Evolutionary conservation across 2,329 filamentous ascomycete genomes (phyloP).

Genomic region (Tolypocladium amazonense): DNA sequence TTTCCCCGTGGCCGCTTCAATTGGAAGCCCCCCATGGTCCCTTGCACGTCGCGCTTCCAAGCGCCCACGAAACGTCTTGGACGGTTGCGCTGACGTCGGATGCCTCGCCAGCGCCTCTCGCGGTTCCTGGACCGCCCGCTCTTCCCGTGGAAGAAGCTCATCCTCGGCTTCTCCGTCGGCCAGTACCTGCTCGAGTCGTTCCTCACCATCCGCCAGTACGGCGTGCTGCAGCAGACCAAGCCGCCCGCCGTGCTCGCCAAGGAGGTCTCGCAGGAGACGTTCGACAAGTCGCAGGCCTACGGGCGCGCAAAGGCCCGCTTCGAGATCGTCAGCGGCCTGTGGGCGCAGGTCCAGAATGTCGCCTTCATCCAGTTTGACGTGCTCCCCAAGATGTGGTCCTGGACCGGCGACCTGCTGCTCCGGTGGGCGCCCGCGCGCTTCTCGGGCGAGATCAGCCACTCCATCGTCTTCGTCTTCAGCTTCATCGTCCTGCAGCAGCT

Average conservation of each 20-base stretch:
- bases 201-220: constrained; percentile 83
- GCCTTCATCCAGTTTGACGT: constrained; percentile 84
- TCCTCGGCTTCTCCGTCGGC: constrained; percentile 85
- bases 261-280: constrained; percentile 82
- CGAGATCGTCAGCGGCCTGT: constrained; percentile 69
- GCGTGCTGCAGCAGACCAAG: constrained; percentile 66
- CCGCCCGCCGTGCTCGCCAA: constrained; percentile 79
- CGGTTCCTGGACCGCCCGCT: constrained; percentile 79
- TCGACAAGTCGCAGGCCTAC: constrained; percentile 93
- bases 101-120: constrained; percentile 54
- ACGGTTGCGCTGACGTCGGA: background rate
- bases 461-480: constrained; percentile 80
- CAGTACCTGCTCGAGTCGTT: constrained; percentile 87
- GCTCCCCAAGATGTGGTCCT: constrained; percentile 80
- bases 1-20: background rate
- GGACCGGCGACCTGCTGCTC: constrained; percentile 65
- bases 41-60: background rate
- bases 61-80: background rate
- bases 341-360: constrained; percentile 78
- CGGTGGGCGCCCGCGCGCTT: constrained; percentile 68
- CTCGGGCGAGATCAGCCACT: constrained; percentile 86
- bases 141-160: constrained; percentile 96
- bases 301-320: constrained; percentile 93
- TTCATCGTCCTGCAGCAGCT: constrained; percentile 76
- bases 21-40: constrained; percentile 8